Evolutionary conservation across 805 yeast species (phyloP), one percentile per base, ranked within the genome.

Genomic region (Clavispora carvajalis): DNA sequence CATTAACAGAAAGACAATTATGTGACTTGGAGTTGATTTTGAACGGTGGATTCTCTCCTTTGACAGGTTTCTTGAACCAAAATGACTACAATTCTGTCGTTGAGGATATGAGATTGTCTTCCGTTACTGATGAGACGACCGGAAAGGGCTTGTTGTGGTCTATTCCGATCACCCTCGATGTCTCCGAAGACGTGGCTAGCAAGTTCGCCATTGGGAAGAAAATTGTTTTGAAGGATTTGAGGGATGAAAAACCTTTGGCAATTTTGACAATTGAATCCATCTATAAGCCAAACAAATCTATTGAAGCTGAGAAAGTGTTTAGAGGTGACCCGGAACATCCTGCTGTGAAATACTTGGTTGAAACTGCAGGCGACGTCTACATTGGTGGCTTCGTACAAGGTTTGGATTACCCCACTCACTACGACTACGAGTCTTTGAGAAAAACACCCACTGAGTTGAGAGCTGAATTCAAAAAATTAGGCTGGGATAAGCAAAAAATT

Each of bases 241-340:
- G 93, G 57, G 90, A 86, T 61, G 85, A 81, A 52, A 66, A 76
- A 39, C 79, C 87, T 1, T 71, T 90, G 53, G 96, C 97, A 21
- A 79, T 90, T 51, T 67, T 90, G 57, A 83, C 95, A 9, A 71
- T 90, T 18, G 79, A 74, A 43, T 93, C 89, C 48, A 76, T 86
- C 24, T 90, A 84, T 71, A 72, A 72, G 54, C 96, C 96, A 51
- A 74, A 90, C 65, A 91, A 91, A 72, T 57, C 67, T 41, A 59
- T 60, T 15, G 98, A 90, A 70, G 96, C 96, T 39, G 64, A 77
- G 51, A 75, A 82, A 59, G 97, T 89, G 22, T 91, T 88, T 69
- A 80, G 97, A 62, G 98, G 97, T 47, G 97, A 91, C 62, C 90
- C 95, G 34, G 97, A 91, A 63, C 98, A 90, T 66, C 97, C 97